Evolutionary conservation across 176 grass and related monocot genomes (phyloP).

Genomic region (Oryza longistaminata): DNA sequence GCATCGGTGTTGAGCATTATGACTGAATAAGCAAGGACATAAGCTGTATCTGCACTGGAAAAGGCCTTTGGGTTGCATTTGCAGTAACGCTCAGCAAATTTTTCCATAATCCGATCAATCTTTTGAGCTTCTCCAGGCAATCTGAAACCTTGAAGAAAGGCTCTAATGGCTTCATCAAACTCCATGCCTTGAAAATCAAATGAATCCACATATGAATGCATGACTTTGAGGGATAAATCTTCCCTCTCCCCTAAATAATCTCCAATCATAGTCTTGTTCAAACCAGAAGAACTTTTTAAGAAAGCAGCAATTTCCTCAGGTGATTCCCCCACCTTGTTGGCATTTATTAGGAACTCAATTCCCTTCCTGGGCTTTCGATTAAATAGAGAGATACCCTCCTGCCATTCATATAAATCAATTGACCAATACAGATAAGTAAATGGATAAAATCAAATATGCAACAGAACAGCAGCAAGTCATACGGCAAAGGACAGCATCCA

Average conservation of each 20-base stretch:
- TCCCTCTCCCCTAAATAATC: conserved; percentile 99
- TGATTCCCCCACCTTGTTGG: conserved; percentile 78
- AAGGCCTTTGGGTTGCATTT: conserved; percentile 97
- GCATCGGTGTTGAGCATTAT: conserved; percentile 99
- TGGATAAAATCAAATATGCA: conserved; percentile 24
- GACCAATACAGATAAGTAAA: conserved; percentile 40
- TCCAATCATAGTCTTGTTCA: conserved; percentile 96
- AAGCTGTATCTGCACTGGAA: conserved; percentile 98
- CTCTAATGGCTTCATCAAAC: conserved; percentile 93
- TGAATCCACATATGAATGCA: conserved; percentile 98
- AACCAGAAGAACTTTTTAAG: conserved; percentile 81
- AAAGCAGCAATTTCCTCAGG: conserved; percentile 91
- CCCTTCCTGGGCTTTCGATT: conserved; percentile 96
- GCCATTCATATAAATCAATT: conserved; percentile 47
- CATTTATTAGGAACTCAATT: conserved; percentile 93
- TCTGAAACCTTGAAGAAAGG: conserved; percentile 87
- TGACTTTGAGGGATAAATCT: conserved; percentile 87
- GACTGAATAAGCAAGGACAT: conserved; percentile 98
- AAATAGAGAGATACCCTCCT: conserved; percentile 97
- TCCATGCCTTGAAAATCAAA: conserved; percentile 94
- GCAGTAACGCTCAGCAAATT: conserved; percentile 92
- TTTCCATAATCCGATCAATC: conserved; percentile 96
- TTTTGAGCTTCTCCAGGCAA: conserved; percentile 99
- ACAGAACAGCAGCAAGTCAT: conserved; percentile 12
- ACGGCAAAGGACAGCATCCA: conserved; percentile 16